phyloP scores from a whole-genome alignment of 75 land plant species.

The Azolla pinnata region DNA sequence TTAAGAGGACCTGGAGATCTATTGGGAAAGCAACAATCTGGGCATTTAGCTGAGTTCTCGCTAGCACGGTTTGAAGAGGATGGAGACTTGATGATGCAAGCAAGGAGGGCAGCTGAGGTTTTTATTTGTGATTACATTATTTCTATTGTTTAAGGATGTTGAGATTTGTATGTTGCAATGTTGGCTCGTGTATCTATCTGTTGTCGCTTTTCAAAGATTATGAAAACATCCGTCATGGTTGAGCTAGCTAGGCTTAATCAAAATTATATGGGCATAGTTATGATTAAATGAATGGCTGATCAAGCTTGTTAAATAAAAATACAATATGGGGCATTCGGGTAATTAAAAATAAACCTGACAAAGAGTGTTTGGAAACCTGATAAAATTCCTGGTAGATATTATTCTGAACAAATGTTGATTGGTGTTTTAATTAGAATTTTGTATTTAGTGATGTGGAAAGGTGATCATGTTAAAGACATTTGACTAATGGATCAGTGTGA shows the following conservation, averaged over 20 bases:
- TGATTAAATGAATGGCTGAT: not conserved
- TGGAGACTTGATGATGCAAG: constrained; percentile 67
- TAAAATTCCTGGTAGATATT: not conserved
- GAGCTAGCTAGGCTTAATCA: not conserved
- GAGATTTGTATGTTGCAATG: not conserved
- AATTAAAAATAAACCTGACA: no score
- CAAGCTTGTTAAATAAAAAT: not conserved
- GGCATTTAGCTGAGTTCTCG: constrained; percentile 80
- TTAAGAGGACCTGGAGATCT: constrained; percentile 85
- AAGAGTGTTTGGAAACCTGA: not conserved
- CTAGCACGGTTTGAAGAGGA: constrained; percentile 80
- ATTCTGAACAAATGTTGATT: not conserved
- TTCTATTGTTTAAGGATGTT: not conserved
- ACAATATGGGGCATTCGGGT: no score
- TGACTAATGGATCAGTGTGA: not conserved
- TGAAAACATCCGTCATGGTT: not conserved
- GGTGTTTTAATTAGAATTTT: not conserved
- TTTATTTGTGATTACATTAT: constrained; percentile 1
- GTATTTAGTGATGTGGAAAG: not conserved
- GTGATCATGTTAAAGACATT: not conserved
- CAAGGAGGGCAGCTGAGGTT: constrained; percentile 84
- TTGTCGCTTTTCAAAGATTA: no score
- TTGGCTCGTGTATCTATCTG: no score
- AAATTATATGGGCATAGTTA: not conserved
- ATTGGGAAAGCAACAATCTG: constrained; percentile 91